Percentiles rank a stretch among this genome's conserved stretches.
Conservation (phyloP, 2,329 filamentous ascomycete species). For the Cryoendolithus antarcticus region DNA sequence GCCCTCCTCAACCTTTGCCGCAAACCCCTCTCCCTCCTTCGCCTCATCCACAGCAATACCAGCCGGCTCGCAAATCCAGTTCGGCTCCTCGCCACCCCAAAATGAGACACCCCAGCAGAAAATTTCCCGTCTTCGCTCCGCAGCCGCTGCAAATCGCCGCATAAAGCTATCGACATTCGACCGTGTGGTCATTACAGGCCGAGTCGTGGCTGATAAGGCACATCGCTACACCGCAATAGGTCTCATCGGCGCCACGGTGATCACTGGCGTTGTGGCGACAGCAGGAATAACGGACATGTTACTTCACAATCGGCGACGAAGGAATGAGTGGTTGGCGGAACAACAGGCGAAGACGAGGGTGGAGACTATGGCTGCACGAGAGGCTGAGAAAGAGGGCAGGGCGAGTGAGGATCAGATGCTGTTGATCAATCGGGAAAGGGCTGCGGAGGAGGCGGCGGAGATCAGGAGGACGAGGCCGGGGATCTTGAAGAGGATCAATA, state of each 20-base stretch:
- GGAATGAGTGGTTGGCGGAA: constrained; percentile 46
- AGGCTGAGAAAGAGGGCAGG: constrained; percentile 29
- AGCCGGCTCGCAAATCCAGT: constrained; percentile 15
- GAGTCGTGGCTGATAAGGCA: constrained; percentile 46
- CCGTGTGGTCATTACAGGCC: constrained; percentile 39
- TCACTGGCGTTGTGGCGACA: constrained; percentile 47
- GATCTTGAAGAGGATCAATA: constrained; percentile 23
- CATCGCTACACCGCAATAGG: constrained; percentile 48
- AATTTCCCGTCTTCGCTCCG: constrained; percentile 38
- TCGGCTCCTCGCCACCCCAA: constrained; percentile 23
- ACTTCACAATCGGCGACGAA: constrained; percentile 54
- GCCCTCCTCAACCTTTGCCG: neutral
- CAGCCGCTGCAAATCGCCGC: constrained; percentile 34
- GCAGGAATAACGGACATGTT: constrained; percentile 56
- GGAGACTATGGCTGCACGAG: constrained; percentile 32
- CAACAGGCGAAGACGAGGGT: constrained; percentile 34
- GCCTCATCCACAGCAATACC: constrained; percentile 4
- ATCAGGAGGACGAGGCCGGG: constrained; percentile 24
- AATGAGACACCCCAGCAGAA: constrained; percentile 43
- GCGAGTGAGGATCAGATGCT: constrained; percentile 40
- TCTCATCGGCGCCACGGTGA: constrained; percentile 49
- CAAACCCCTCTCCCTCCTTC: constrained; percentile 4
- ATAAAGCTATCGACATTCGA: constrained; percentile 44
- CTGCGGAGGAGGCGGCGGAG: constrained; percentile 45
- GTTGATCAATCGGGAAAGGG: constrained; percentile 46